phyloP scores from a whole-genome alignment of 179 eudicot species.

The Pouteria campechiana region DNA sequence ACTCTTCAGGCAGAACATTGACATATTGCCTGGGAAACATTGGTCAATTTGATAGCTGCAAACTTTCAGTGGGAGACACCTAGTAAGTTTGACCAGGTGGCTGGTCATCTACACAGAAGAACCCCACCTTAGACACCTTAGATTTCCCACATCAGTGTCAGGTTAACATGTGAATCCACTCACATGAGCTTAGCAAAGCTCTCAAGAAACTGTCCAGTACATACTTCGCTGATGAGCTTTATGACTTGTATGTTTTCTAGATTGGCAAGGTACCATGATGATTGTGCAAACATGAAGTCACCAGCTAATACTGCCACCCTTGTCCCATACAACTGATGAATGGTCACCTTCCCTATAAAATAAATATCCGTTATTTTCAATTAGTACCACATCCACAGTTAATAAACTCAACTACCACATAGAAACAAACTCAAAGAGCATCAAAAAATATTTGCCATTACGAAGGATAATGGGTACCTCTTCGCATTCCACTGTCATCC shows the following conservation, averaged over 20 bases:
- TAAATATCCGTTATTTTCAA: not conserved
- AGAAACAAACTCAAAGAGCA: not conserved
- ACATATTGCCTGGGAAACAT: too few relatives aligned
- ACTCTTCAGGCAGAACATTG: too few relatives aligned
- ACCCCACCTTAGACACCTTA: too few relatives aligned
- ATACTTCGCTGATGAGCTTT: conserved; percentile 94
- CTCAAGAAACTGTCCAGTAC: not conserved
- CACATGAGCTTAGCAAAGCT: too few relatives aligned
- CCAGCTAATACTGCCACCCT: conserved; percentile 93
- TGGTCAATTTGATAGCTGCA: too few relatives aligned
- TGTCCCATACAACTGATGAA: conserved; percentile 79
- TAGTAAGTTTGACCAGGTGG: too few relatives aligned
- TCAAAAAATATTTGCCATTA: too few relatives aligned
- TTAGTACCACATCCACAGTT: not conserved
- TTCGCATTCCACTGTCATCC: conserved; percentile 87
- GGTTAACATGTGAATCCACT: too few relatives aligned
- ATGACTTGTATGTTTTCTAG: conserved; percentile 90
- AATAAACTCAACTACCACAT: not conserved
- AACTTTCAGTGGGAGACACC: too few relatives aligned
- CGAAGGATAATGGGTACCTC: conserved; percentile 42
- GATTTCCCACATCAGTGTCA: not conserved
- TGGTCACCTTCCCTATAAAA: conserved; percentile 68
- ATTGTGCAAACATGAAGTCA: conserved; percentile 97
- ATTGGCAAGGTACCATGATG: conserved; percentile 96
- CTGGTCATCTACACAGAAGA: too few relatives aligned